phyloP scores from a whole-genome alignment of 1,284 basidiomycete species.

The Tilletia walkeri region DNA sequence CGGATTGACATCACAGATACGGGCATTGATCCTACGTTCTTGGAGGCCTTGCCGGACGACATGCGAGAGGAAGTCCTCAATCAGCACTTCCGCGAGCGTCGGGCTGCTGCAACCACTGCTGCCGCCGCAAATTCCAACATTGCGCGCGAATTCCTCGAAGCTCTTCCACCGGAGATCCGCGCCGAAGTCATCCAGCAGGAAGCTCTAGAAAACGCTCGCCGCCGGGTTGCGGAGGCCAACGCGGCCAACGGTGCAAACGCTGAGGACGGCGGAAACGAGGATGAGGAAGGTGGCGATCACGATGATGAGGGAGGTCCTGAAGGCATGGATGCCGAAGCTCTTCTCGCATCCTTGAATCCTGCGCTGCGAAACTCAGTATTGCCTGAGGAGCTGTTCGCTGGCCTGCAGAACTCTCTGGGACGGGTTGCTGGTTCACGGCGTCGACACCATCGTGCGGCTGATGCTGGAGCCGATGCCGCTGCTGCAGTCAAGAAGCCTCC shows the following conservation, averaged over 20 bases:
- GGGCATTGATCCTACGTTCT: slow-evolving; percentile 95
- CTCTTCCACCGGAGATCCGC: slow-evolving; percentile 89
- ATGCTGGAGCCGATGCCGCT: neutral
- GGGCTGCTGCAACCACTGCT: slow-evolving; percentile 62
- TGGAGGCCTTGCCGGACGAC: slow-evolving; percentile 95
- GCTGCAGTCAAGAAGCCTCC: slow-evolving; percentile 47
- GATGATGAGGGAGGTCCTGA: neutral
- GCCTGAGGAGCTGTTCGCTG: slow-evolving; percentile 1
- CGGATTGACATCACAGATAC: slow-evolving; percentile 98
- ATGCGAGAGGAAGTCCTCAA: slow-evolving; percentile 98
- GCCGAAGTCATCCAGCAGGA: slow-evolving; percentile 96
- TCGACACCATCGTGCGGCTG: slow-evolving; percentile 10
- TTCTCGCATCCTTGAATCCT: slow-evolving; percentile 8
- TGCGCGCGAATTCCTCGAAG: slow-evolving; percentile 91
- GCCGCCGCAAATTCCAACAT: slow-evolving; percentile 72
- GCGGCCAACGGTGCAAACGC: slow-evolving; percentile 45
- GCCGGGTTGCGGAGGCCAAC: slow-evolving; percentile 58
- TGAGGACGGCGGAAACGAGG: slow-evolving; percentile 15
- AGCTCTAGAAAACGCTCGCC: slow-evolving; percentile 72
- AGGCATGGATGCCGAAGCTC: neutral
- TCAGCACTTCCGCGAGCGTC: slow-evolving; percentile 86
- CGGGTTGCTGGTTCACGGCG: neutral
- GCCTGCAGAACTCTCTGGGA: neutral
- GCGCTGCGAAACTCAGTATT: neutral
- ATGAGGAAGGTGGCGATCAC: slow-evolving; percentile 8